Percentiles rank a stretch among this genome's conserved stretches.
Evolutionary conservation across 768 basidiomycete species (phyloP).

Genomic region (Tricholoma matsutake): DNA sequence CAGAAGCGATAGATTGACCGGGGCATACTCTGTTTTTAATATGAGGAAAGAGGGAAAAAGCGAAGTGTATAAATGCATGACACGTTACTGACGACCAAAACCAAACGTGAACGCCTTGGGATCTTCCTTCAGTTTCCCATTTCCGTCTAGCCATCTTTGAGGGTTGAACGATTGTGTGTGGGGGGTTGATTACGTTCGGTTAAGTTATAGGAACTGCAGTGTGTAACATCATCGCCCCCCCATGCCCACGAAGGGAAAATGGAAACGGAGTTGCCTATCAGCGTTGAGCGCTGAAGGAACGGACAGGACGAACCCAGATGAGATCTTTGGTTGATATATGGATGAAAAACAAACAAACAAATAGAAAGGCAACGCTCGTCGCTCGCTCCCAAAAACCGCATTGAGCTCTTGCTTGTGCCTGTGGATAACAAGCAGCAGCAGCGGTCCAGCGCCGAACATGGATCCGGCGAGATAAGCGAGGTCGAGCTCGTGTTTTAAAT

Average conservation of each 20-base stretch:
- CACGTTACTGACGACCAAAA: conserved; percentile 40
- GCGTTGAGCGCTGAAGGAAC: conserved; percentile 50
- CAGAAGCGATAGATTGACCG: conserved; percentile 56
- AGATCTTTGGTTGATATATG: conserved; percentile 67
- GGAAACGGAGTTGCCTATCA: conserved; percentile 62
- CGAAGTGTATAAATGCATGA: too few relatives aligned
- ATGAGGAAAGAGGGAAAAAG: too few relatives aligned
- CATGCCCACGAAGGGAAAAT: too few relatives aligned
- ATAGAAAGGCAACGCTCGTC: conserved; percentile 25
- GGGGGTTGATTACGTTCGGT: too few relatives aligned
- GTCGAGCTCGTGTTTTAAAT: too few relatives aligned
- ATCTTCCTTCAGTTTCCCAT: conserved; percentile 48
- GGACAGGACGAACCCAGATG: conserved; percentile 48
- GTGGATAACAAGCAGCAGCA: conserved; percentile 53
- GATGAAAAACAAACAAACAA: background rate
- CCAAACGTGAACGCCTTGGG: conserved; percentile 53
- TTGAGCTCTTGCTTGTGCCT: conserved; percentile 54
- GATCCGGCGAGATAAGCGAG: background rate
- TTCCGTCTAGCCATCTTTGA: conserved; percentile 49
- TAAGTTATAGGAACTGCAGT: too few relatives aligned
- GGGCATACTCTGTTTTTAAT: conserved; percentile 66
- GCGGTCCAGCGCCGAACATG: background rate
- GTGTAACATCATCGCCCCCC: too few relatives aligned
- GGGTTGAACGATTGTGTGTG: conserved; percentile 60
- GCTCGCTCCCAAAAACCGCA: conserved; percentile 43